Base-by-base conservation (phyloP, 2,329 filamentous ascomycete genomes). In the Arthrobotrys entomopaga region DNA sequence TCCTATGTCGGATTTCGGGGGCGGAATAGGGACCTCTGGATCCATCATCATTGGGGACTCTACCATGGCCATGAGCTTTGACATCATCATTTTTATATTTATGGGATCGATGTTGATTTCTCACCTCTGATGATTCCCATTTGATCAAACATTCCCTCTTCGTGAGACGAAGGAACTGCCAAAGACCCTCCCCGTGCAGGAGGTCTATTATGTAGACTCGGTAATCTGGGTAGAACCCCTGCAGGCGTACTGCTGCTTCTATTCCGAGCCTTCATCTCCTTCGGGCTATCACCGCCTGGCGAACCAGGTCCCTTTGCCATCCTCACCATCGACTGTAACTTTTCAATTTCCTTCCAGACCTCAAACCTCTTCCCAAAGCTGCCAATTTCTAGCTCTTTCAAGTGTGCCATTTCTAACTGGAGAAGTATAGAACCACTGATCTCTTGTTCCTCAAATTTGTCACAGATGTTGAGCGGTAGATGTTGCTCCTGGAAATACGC, bases 371-470 rank as follows among this genome's bases (percentile, higher is more conserved):
- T 78, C 15, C 78, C 78, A 72, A 79, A 79, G 60, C 77, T 79
- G 7, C 77, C 77, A 48, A 79, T 65, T 15, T 79, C 77, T 38
- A 79, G 60, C 29, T 79, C 78, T 46, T 78, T 79, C 24, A 79
- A 69, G 49, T 79, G 77, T 3, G 77, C 50, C 77, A 79, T 78
- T 49, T 79, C 77, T 20, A 79, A 65, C 48, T 79, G 76, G 60
- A 99, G 83, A 43, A 99, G 83, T 2, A 98, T 94, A 79, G 98
- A 93, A 56, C 95, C 95, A 1, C 91, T 90, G 69, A 99, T 98
- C 81, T 99, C 95, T 81, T 99, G 94, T 79, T 98, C 93, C 78
- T 90, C 86, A 79, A 99, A 99, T 2, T 98, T 91, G 77, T 96
- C 90, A 80, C 95, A 99, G 78, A 98, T 94, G 77, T 89, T 89